A percentile compares a stretch with the other conserved stretches of the same genome.
These are phyloP conservation scores for Grosmannia huntii DNA, from an alignment of 2,329 filamentous ascomycete species.

Conservation along the genomic window DNA sequence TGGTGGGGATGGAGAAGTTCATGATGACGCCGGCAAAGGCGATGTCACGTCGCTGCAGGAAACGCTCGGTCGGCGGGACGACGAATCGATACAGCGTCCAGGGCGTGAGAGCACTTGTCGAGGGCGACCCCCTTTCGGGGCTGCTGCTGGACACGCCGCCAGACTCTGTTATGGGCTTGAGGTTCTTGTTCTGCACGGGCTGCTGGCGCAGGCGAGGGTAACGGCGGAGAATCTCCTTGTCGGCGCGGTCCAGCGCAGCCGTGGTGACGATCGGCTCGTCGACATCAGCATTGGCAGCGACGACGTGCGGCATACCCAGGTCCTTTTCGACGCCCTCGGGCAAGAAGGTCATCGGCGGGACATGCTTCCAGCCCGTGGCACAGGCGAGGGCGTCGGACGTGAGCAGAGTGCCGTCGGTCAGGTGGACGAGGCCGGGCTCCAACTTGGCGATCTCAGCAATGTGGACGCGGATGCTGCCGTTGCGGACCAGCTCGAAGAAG, in stretches of 20 bases:
- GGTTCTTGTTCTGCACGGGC: conserved; percentile 33
- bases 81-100: conserved; percentile 35
- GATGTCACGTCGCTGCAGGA: conserved; percentile 26
- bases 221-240: conserved; percentile 37
- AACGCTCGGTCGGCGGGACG: conserved; percentile 25
- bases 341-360: conserved; percentile 38
- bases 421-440: conserved; percentile 30
- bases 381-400: conserved; percentile 39
- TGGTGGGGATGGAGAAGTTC: conserved; percentile 28
- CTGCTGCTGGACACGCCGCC: conserved; percentile 23
- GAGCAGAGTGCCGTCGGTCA: conserved; percentile 34
- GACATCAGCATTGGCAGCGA: conserved; percentile 12
- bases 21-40: conserved; percentile 32
- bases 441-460: conserved; percentile 37
- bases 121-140: conserved; percentile 17
- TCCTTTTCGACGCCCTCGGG: conserved; percentile 31
- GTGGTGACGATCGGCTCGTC: neutral
- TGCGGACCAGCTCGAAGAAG: conserved; percentile 42
- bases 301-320: conserved; percentile 34
- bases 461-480: conserved; percentile 38
- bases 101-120: conserved; percentile 21
- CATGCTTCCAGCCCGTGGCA: conserved; percentile 46
- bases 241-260: conserved; percentile 22
- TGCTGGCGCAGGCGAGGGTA: conserved; percentile 42
- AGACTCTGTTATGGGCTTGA: conserved; percentile 27